Evolutionary conservation across 1,284 basidiomycete species (phyloP), one percentile per base, ranked within the genome.

Genomic region (Sanghuangporus weigelae): DNA sequence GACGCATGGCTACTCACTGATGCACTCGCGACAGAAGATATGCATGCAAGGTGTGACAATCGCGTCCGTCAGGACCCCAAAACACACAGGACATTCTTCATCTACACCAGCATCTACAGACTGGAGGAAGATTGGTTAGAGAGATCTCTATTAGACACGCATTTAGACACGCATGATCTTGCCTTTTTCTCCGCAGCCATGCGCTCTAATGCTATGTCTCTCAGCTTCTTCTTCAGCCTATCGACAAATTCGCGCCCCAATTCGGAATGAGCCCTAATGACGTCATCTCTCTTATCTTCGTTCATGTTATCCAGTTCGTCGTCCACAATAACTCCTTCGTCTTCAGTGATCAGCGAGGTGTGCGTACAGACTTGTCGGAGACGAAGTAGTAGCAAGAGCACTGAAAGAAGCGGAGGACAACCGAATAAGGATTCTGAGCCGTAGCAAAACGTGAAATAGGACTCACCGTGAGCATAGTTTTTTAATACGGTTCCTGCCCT

Each of bases 361-460:
- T 86, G 84, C 8, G 77, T 77, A 69, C 83, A 86, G 42, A 84
- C 72, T 69, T 85, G 84, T 7, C 84, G 79, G 1, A 86, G 74
- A 19, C 84, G 82, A 2, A 85, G 73, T 0, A 86, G 72, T 53
- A 86, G 69, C 0, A 82, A 80, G 26, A 86, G 75, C 35, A 85
- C 81, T 74, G 44, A 46, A 19, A n/a, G 21, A 46, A 46, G 16
- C 11, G 14, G 16, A 19, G 44, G 44, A 46, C 7, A 19, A n/a
- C 16, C 44, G 0, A 36, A 21, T 51, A 40, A 26, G n/a, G 26
- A 39, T 50, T 26, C 50, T 14, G 23, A 14, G 21, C 40, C 19
- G 21, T n/a, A 26, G 16, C 16, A 38, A 61, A 42, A 44, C 10
- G 12, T 5, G 5, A 66, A 35, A 6, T 46, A n/a, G 8, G 16